Percentiles rank a stretch among this genome's conserved stretches.
Evolutionary conservation across 352 stramenopile species (phyloP).

Genomic region (Pythium rishiriense): DNA sequence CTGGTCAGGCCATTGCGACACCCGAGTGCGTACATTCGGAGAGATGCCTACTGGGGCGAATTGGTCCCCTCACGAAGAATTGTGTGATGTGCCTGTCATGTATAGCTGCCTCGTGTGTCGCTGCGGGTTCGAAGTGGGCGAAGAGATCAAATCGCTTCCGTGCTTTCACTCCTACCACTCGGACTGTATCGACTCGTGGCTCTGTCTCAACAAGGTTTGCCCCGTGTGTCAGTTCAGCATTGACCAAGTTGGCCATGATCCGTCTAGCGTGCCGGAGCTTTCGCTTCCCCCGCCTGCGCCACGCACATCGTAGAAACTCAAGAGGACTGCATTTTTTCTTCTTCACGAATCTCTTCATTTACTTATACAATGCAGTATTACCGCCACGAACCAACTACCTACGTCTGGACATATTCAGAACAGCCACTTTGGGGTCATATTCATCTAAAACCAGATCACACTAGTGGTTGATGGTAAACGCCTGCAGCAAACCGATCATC

Average conservation of each 20-base stretch:
- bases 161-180: conserved; percentile 95
- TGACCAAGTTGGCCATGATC: conserved; percentile 33
- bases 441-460: background rate
- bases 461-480: conserved; percentile 87
- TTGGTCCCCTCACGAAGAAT: too few relatives aligned
- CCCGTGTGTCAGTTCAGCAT: conserved; percentile 89
- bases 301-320: conserved; percentile 1
- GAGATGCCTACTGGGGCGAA: too few relatives aligned
- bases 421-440: background rate
- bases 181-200: conserved; percentile 92
- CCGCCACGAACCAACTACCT: background rate
- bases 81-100: background rate
- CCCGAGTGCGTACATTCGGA: conserved; percentile 50
- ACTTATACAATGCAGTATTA: conserved; percentile 9
- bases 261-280: conserved; percentile 14
- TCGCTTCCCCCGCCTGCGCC: conserved; percentile 6
- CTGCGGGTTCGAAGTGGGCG: conserved; percentile 84
- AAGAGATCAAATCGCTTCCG: conserved; percentile 92
- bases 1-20: conserved; percentile 33
- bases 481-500: conserved; percentile 90
- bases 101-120: conserved; percentile 92
- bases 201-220: conserved; percentile 91
- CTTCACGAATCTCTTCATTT: conserved; percentile 4
- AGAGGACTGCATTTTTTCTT: background rate
- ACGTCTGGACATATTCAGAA: background rate